Conservation (phyloP, 805 yeast species). For the Candida vaughaniae region DNA sequence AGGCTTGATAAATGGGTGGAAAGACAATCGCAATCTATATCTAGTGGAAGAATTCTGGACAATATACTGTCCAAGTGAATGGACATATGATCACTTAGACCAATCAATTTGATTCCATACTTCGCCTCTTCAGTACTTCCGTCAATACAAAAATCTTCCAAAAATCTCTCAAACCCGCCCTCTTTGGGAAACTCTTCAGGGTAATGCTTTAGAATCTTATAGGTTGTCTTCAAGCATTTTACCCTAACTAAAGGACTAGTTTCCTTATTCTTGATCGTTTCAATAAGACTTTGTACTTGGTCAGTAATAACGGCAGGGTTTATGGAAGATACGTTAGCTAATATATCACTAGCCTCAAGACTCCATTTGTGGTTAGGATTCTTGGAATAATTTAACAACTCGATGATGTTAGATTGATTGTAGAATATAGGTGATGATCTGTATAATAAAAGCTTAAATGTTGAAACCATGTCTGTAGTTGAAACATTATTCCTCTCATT, state of each 20-base stretch:
- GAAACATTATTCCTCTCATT: conserved; percentile 30
- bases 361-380: conserved; percentile 28
- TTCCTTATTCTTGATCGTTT: conserved; percentile 24
- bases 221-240: conserved; percentile 56
- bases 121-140: conserved; percentile 65
- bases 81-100: conserved; percentile 46
- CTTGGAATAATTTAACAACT: conserved; percentile 48
- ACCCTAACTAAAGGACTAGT: conserved; percentile 19
- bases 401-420: conserved; percentile 62
- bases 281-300: conserved; percentile 52
- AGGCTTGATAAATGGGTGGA: conserved; percentile 59
- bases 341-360: conserved; percentile 47
- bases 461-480: conserved; percentile 49
- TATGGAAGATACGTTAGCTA: conserved; percentile 57
- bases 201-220: conserved; percentile 53
- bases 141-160: conserved; percentile 44
- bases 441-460: conserved; percentile 57
- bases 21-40: conserved; percentile 35
- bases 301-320: conserved; percentile 65
- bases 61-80: conserved; percentile 38
- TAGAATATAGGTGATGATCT: conserved; percentile 60
- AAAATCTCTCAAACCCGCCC: conserved; percentile 40
- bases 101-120: conserved; percentile 59
- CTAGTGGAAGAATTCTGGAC: conserved; percentile 50
- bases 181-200: conserved; percentile 49